Evolutionary conservation across 805 yeast genomes (phyloP).

Genomic region (Wickerhamiella slavikovae): DNA sequence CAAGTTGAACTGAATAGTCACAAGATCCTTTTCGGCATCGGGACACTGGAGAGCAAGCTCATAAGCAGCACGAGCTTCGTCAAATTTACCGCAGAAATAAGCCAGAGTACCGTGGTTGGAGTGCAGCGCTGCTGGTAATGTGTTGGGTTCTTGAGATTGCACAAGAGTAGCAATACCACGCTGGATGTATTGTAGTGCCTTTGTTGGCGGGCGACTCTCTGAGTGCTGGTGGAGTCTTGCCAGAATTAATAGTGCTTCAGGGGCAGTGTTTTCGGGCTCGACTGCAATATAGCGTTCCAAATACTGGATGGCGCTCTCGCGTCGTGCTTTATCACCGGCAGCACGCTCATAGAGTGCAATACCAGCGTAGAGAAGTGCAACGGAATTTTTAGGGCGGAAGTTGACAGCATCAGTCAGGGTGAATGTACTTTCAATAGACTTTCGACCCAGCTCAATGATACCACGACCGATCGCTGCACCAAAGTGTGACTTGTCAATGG

Average conservation of each 20-base stretch:
- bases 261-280: slow-evolving; percentile 31
- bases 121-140: slow-evolving; percentile 22
- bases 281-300: slow-evolving; percentile 50
- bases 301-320: slow-evolving; percentile 32
- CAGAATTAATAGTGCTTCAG: slow-evolving; percentile 48
- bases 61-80: slow-evolving; percentile 37
- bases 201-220: slow-evolving; percentile 26
- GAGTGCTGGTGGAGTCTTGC: slow-evolving; percentile 49
- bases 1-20: slow-evolving; percentile 44
- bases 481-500: slow-evolving; percentile 35
- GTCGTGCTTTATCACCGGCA: slow-evolving; percentile 10
- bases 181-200: slow-evolving; percentile 41
- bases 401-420: slow-evolving; percentile 61
- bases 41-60: slow-evolving; percentile 23
- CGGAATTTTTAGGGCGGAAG: slow-evolving; percentile 45
- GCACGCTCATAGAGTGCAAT: slow-evolving; percentile 40
- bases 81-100: slow-evolving; percentile 39
- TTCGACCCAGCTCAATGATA: slow-evolving; percentile 59
- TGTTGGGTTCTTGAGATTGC: slow-evolving; percentile 5
- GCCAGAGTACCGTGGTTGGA: slow-evolving; percentile 77
- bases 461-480: slow-evolving; percentile 69
- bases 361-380: slow-evolving; percentile 53
- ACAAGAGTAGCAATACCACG: slow-evolving; percentile 35
- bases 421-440: slow-evolving; percentile 67
- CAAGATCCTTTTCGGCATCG: slow-evolving; percentile 5